phyloP scores from a whole-genome alignment of 2,329 filamentous ascomycete genomes.

The Fusarium succisae region DNA sequence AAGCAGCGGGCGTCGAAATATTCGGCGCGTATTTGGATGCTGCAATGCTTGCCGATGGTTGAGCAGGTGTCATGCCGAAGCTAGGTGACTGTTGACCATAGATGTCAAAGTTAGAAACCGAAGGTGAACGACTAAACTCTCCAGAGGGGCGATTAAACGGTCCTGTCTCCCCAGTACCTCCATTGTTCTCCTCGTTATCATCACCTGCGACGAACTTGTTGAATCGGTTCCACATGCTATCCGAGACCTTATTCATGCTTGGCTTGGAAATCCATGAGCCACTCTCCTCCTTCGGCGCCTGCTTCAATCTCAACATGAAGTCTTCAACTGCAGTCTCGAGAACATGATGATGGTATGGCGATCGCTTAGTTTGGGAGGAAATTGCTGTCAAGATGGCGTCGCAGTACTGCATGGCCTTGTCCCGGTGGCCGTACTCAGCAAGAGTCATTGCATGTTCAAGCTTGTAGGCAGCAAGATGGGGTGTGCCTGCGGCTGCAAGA shows the following conservation, averaged over 20 bases:
- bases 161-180: slow-evolving; percentile 70
- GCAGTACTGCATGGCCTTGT: slow-evolving; percentile 91
- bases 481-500: slow-evolving; percentile 66
- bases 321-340: slow-evolving; percentile 84
- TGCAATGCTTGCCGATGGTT: slow-evolving; percentile 48
- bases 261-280: slow-evolving; percentile 94
- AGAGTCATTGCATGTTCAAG: slow-evolving; percentile 85
- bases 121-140: slow-evolving; percentile 78
- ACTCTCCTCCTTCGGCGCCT: slow-evolving; percentile 82
- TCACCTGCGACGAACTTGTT: slow-evolving; percentile 97
- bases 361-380: slow-evolving; percentile 82
- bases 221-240: slow-evolving; percentile 89
- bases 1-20: slow-evolving; percentile 21
- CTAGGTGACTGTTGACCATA: slow-evolving; percentile 66
- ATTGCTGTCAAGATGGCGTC: slow-evolving; percentile 82
- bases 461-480: slow-evolving; percentile 92
- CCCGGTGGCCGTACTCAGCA: slow-evolving; percentile 82
- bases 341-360: slow-evolving; percentile 83
- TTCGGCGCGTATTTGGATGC: slow-evolving; percentile 53
- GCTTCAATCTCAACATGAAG: slow-evolving; percentile 81
- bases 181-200: slow-evolving; percentile 82
- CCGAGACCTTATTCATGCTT: slow-evolving; percentile 94
- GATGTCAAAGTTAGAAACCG: slow-evolving; percentile 75
- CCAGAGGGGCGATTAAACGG: slow-evolving; percentile 85
- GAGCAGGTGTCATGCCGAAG: slow-evolving; percentile 43